A percentile compares a stretch with the other conserved stretches of the same genome.
These are phyloP conservation scores for Gentiana straminea DNA, from an alignment of 257 asterid species.

Conservation along the genomic window DNA sequence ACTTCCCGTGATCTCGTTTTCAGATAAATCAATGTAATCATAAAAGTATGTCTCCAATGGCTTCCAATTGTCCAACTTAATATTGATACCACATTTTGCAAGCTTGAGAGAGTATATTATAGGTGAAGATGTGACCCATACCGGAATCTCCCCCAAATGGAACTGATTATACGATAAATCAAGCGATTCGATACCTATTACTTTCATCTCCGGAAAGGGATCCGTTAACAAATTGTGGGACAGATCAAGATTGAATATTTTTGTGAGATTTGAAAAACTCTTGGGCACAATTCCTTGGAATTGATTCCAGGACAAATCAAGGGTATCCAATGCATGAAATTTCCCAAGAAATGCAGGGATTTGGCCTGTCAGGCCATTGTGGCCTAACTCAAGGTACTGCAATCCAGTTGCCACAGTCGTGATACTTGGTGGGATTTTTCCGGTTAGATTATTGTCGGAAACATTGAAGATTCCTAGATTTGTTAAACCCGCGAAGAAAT, in stretches of 20 bases:
- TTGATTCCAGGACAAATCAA: conserved; percentile 60
- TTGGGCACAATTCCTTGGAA: conserved; percentile 61
- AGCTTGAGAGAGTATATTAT: conserved; percentile 65
- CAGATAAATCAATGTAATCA: conserved; percentile 74
- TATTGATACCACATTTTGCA: conserved; percentile 75
- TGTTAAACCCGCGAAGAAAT: conserved; percentile 29
- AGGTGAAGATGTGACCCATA: conserved; percentile 62
- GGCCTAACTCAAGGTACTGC: conserved; percentile 42
- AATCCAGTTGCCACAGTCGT: conserved; percentile 28
- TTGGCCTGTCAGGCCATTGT: conserved; percentile 42
- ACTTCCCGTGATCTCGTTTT: conserved; percentile 71
- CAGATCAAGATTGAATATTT: conserved; percentile 69
- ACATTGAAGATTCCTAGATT: conserved; percentile 17
- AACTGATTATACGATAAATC: conserved; percentile 67
- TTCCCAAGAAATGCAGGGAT: conserved; percentile 63
- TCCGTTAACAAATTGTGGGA: conserved; percentile 58
- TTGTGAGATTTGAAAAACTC: conserved; percentile 60
- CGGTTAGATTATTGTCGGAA: conserved; percentile 28
- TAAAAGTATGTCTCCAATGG: conserved; percentile 60
- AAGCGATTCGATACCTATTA: conserved; percentile 66
- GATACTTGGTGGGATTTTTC: conserved; percentile 46
- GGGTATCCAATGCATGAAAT: conserved; percentile 53
- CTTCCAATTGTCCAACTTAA: conserved; percentile 58
- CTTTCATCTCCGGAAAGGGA: conserved; percentile 65
- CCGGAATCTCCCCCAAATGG: conserved; percentile 54